Percentiles rank a stretch among this genome's conserved stretches.
Evolutionary conservation across 2,329 filamentous ascomycete genomes (phyloP).

Genomic region (Colletotrichum sp.): DNA sequence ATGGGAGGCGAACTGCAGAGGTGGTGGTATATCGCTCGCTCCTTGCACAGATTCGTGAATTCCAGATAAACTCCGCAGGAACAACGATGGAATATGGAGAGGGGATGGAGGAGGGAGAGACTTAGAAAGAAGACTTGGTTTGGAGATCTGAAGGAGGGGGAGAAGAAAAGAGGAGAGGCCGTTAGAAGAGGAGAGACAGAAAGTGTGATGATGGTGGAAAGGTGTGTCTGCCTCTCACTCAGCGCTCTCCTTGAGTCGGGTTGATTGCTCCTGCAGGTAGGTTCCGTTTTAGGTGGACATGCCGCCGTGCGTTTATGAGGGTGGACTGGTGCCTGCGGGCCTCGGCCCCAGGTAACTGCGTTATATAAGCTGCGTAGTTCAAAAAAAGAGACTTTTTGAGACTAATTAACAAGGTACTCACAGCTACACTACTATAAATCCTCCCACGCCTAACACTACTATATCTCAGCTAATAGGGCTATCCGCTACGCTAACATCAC

Average conservation of each 20-base stretch:
- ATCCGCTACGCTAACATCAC: too few species aligned
- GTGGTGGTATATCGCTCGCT: not conserved
- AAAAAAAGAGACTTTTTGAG: too few species aligned
- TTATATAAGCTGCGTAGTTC: too few species aligned
- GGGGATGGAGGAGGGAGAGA: not conserved
- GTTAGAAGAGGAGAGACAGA: not conserved
- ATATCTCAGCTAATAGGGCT: too few species aligned
- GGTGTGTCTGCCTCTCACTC: not conserved
- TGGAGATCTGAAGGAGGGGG: not conserved
- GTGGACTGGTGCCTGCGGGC: not conserved
- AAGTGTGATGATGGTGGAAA: not conserved
- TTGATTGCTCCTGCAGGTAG: slow-evolving; percentile 4
- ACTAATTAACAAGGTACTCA: too few species aligned
- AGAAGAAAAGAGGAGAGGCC: not conserved
- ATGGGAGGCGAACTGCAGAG: not conserved
- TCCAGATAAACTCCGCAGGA: not conserved
- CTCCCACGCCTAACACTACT: too few species aligned
- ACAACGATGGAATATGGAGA: not conserved
- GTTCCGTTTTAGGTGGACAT: not conserved
- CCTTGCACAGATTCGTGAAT: not conserved
- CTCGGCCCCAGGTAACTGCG: too few species aligned
- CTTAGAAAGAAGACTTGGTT: not conserved
- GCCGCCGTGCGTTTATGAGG: not conserved
- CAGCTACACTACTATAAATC: too few species aligned
- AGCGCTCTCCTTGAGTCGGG: slow-evolving; percentile 7